These are phyloP conservation scores for Tranzscheliella williamsii DNA, from an alignment of 1,284 basidiomycete genomes.

Conservation along the genomic window DNA sequence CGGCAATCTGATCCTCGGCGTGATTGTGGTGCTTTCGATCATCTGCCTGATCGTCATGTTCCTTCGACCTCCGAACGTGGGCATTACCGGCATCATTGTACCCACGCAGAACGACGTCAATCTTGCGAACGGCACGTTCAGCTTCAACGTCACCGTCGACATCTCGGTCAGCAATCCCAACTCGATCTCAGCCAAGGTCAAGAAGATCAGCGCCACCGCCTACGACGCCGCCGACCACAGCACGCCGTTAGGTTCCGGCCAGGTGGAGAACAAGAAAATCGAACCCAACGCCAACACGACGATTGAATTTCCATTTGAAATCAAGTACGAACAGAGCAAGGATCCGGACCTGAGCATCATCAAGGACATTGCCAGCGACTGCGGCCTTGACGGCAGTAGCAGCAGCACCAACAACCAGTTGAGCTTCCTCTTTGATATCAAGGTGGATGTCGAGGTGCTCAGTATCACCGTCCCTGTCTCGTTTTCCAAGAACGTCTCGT, in stretches of 20 bases:
- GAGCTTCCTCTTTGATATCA: slow-evolving; percentile 40
- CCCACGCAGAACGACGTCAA: slow-evolving; percentile 27
- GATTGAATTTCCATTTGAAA: slow-evolving; percentile 78
- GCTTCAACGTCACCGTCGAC: slow-evolving; percentile 49
- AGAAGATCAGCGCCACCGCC: slow-evolving; percentile 41
- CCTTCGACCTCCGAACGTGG: slow-evolving; percentile 54
- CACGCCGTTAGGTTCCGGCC: slow-evolving; percentile 44
- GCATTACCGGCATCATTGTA: slow-evolving; percentile 29
- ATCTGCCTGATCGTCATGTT: slow-evolving; percentile 53
- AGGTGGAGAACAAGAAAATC: slow-evolving; percentile 68
- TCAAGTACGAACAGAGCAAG: slow-evolving; percentile 70
- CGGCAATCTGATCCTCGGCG: slow-evolving; percentile 45
- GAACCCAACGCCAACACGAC: slow-evolving; percentile 70
- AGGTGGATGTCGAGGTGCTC: slow-evolving; percentile 39
- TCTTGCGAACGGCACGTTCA: slow-evolving; percentile 35
- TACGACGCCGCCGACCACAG: slow-evolving; percentile 39
- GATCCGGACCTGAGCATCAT: slow-evolving; percentile 71
- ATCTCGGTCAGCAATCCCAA: slow-evolving; percentile 57
- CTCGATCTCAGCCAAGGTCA: slow-evolving; percentile 51
- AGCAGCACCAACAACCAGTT: slow-evolving; percentile 53
- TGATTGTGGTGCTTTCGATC: slow-evolving; percentile 49
- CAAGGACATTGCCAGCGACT: slow-evolving; percentile 70
- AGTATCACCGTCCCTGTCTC: slow-evolving; percentile 39
- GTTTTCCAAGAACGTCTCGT: slow-evolving; percentile 30
- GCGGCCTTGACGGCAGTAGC: slow-evolving; percentile 64